Evolutionary conservation across 331 rosid genomes (phyloP).

Genomic region (Ulmus americana): DNA sequence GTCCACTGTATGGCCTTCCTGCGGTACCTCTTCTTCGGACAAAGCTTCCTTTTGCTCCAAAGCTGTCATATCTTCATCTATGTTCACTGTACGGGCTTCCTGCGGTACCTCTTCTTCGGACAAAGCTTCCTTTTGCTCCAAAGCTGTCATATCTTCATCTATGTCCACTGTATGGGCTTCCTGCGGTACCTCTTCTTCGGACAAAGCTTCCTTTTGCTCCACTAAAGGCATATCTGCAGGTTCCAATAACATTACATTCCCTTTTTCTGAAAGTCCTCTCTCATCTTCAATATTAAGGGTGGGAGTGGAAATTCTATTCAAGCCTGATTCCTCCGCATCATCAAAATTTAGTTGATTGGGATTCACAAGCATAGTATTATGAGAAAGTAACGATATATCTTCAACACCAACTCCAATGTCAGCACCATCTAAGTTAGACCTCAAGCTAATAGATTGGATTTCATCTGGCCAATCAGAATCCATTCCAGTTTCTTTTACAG

Average conservation of each 20-base stretch:
- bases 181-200: conserved; percentile 13
- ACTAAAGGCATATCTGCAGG: conserved; percentile 15
- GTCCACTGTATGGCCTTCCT: no score
- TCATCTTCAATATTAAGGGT: conserved; percentile 22
- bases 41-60: no score
- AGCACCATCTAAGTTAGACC: conserved; percentile 23
- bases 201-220: conserved; percentile 19
- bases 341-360: conserved; percentile 56
- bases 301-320: conserved; percentile 31
- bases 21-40: no score
- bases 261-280: conserved; percentile 22
- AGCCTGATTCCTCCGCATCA: conserved; percentile 31
- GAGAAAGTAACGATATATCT: conserved; percentile 34
- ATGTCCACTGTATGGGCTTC: not conserved
- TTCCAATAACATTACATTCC: conserved; percentile 13
- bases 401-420: conserved; percentile 30
- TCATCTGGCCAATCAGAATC: conserved; percentile 26
- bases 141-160: no score
- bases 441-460: conserved; percentile 21
- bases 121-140: no score
- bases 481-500: conserved; percentile 24
- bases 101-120: no score
- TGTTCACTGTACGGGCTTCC: no score
- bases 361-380: conserved; percentile 33
- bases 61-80: no score